Conservation (phyloP, 306 rosid species). For the Cucumis cinereus region DNA sequence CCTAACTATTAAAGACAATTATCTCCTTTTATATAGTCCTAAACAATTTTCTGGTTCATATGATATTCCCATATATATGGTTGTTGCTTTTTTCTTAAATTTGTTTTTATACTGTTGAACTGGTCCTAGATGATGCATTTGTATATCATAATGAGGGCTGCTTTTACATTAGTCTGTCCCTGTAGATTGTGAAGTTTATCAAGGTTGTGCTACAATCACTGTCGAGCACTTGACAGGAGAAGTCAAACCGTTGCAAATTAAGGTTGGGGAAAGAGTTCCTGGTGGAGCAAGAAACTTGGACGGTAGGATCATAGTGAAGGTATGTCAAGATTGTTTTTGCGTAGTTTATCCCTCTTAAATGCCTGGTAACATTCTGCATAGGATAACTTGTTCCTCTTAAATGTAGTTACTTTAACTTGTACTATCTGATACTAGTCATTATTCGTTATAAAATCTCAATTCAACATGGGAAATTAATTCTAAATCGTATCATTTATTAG, state of each 20-base stretch:
- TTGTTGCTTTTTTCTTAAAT: neutral
- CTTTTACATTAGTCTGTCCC: constrained; percentile 99
- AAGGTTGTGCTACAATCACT: constrained; percentile 88
- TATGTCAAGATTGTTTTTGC: constrained; percentile 14
- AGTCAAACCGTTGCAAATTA: constrained; percentile 76
- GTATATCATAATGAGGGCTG: constrained; percentile 42
- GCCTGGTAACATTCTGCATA: neutral
- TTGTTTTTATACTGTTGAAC: no score
- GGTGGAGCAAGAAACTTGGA: constrained; percentile 98
- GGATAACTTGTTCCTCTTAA: neutral
- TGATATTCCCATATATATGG: neutral
- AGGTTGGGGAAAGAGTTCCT: constrained; percentile 81
- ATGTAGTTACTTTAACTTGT: neutral
- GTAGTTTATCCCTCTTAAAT: neutral
- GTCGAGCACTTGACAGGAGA: constrained; percentile 96
- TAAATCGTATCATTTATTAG: neutral
- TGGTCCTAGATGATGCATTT: constrained; percentile 10
- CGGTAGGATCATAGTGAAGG: constrained; percentile 93
- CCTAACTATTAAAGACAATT: neutral
- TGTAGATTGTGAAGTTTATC: constrained; percentile 95
- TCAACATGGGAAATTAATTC: neutral
- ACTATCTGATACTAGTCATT: neutral
- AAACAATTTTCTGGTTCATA: neutral
- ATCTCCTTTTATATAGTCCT: neutral
- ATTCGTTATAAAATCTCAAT: neutral